phyloP scores from a whole-genome alignment of 257 asterid genomes.

The Petrea volubilis region DNA sequence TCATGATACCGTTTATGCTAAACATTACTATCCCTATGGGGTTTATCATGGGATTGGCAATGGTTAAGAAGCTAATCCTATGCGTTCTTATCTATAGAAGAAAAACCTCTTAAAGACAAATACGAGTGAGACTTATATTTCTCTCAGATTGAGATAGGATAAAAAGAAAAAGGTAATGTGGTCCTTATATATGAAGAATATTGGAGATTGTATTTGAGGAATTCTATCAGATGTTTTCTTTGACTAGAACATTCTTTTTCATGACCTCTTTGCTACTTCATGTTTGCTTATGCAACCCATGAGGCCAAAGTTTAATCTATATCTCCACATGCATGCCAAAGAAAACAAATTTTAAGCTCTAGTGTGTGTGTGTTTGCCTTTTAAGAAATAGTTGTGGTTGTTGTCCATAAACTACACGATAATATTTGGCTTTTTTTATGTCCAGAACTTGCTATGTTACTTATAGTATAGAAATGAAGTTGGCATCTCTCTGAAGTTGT shows the following conservation, averaged over 20 bases:
- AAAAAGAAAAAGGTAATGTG: not conserved
- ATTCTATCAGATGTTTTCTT: not conserved
- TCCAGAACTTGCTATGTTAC: not conserved
- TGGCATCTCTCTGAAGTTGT: not conserved
- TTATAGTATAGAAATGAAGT: not conserved
- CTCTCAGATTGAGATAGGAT: not conserved
- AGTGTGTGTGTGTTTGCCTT: not conserved
- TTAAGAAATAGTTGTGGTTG: not conserved
- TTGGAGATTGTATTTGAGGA: not conserved
- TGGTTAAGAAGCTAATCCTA: conserved; percentile 3
- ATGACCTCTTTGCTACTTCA: not conserved
- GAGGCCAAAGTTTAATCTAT: not conserved
- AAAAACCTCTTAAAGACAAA: not conserved
- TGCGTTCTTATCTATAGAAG: not conserved
- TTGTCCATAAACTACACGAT: not conserved
- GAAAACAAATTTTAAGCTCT: not conserved
- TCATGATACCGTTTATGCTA: not conserved
- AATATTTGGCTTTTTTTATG: not conserved
- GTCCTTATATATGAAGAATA: not conserved
- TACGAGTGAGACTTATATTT: not conserved
- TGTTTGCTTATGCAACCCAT: conserved; percentile 3
- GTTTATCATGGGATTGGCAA: not conserved
- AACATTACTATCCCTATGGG: not conserved
- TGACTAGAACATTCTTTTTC: not conserved
- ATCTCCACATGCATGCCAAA: not conserved